These are phyloP conservation scores for Scopulariopsis brevicaulis DNA, from an alignment of 2,329 filamentous ascomycete species.

Conservation along the genomic window DNA sequence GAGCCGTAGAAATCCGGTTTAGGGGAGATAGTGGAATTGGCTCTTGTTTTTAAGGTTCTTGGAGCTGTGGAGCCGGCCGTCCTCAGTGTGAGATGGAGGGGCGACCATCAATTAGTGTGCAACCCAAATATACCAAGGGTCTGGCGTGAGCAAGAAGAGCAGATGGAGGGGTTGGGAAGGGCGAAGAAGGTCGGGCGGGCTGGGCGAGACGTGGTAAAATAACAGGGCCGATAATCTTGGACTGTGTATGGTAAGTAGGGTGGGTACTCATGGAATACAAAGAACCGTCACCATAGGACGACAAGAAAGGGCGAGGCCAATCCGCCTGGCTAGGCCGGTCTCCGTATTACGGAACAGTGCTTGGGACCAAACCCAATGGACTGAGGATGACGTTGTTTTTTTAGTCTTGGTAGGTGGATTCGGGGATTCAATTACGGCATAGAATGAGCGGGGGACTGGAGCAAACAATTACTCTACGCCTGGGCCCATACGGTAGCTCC, in stretches of 20 bases:
- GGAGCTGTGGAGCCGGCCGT: neutral
- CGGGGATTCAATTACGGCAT: neutral
- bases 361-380: neutral
- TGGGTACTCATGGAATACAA: neutral
- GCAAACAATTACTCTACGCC: neutral
- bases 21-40: neutral
- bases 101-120: neutral
- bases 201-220: neutral
- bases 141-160: neutral
- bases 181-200: neutral
- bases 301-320: neutral
- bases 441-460: neutral
- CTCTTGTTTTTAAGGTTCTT: neutral
- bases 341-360: neutral
- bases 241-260: neutral
- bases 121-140: neutral
- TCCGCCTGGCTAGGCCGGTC: neutral
- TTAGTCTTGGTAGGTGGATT: neutral
- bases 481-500: neutral
- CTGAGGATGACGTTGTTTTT: neutral
- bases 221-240: neutral
- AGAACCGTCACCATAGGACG: neutral
- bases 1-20: neutral
- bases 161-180: neutral
- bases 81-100: neutral